Conservation (phyloP, 495 filamentous ascomycete genomes). For the Penicillium malachiteum region DNA sequence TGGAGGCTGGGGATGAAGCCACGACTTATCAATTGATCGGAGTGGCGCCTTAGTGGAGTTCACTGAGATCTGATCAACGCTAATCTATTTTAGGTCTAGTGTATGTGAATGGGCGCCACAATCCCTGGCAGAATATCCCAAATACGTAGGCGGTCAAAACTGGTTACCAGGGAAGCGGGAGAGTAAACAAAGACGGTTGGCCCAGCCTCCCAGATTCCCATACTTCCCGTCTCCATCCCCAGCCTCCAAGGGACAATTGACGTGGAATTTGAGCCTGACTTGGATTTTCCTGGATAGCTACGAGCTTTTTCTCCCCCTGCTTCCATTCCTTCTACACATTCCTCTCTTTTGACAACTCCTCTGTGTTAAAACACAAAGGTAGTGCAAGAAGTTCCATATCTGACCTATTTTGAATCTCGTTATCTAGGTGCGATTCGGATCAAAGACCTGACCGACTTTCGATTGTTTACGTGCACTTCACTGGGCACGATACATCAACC, state of each 20-base stretch:
- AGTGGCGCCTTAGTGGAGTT: slow-evolving; percentile 16
- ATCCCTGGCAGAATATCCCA: slow-evolving; percentile 12
- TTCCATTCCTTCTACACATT: slow-evolving; percentile 34
- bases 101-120: background rate
- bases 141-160: slow-evolving; percentile 30
- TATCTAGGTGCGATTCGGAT: slow-evolving; percentile 25
- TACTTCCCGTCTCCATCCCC: slow-evolving; percentile 31
- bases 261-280: slow-evolving; percentile 29
- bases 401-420: slow-evolving; percentile 22
- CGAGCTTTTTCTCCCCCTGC: slow-evolving; percentile 29
- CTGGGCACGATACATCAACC: slow-evolving; percentile 5
- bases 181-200: slow-evolving; percentile 49
- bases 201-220: slow-evolving; percentile 45
- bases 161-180: slow-evolving; percentile 40
- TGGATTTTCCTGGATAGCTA: slow-evolving; percentile 30
- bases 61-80: slow-evolving; percentile 17
- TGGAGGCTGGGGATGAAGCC: slow-evolving; percentile 24
- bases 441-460: slow-evolving; percentile 9
- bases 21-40: background rate
- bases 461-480: slow-evolving; percentile 3
- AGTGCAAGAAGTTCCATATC: slow-evolving; percentile 12
- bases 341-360: slow-evolving; percentile 24
- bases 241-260: slow-evolving; percentile 33
- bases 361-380: slow-evolving; percentile 6
- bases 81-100: slow-evolving; percentile 20